phyloP scores from a whole-genome alignment of 2,329 filamentous ascomycete species.

The Alternaria sp. region DNA sequence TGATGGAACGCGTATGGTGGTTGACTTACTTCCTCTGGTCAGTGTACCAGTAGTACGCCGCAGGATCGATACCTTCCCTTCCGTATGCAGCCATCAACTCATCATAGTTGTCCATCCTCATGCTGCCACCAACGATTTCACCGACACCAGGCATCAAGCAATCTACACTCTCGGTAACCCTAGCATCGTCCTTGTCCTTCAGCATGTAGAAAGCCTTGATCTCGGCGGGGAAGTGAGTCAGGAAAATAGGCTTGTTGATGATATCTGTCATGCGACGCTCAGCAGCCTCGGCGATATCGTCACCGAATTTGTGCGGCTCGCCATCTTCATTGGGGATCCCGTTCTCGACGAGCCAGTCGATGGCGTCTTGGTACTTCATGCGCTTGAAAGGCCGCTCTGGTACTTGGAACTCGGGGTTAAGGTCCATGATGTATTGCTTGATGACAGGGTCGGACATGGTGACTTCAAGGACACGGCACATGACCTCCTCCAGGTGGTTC shows the following conservation, averaged over 20 bases:
- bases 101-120: constrained; percentile 93
- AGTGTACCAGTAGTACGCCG: constrained; percentile 97
- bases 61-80: constrained; percentile 82
- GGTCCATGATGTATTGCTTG: constrained; percentile 76
- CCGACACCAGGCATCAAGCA: constrained; percentile 90
- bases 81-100: constrained; percentile 86
- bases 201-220: constrained; percentile 99
- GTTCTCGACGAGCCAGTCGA: constrained; percentile 90
- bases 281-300: constrained; percentile 97
- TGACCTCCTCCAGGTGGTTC: constrained; percentile 82
- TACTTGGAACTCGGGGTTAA: constrained; percentile 89
- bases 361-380: constrained; percentile 94
- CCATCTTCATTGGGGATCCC: constrained; percentile 94
- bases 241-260: constrained; percentile 93
- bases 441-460: constrained; percentile 77
- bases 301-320: constrained; percentile 87
- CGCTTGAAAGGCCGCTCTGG: constrained; percentile 88
- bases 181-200: constrained; percentile 77
- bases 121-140: constrained; percentile 94
- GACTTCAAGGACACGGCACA: constrained; percentile 84
- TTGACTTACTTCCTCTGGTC: constrained; percentile 87
- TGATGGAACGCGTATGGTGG: neutral
- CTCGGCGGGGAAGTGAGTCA: constrained; percentile 95
- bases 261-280: constrained; percentile 97
- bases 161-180: constrained; percentile 94